Evolutionary conservation across 2,329 filamentous ascomycete species (phyloP).

Genomic region (Sporothrix euskadiensis): DNA sequence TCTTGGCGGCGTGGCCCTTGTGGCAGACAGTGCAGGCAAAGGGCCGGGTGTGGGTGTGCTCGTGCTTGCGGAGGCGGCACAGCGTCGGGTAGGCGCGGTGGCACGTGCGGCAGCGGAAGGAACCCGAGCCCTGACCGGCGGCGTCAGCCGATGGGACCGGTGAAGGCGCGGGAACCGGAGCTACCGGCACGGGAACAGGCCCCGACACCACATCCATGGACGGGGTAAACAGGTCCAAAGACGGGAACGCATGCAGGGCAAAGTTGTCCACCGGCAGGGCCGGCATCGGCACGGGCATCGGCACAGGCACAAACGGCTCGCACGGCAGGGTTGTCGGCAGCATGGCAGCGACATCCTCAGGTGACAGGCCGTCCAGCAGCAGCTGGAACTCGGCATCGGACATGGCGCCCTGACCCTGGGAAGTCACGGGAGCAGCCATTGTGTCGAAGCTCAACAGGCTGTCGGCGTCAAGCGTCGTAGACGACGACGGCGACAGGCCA

Average conservation of each 20-base stretch:
- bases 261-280: background rate
- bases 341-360: background rate
- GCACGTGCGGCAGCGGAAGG: conserved; percentile 10
- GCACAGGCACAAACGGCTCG: conserved; percentile 7
- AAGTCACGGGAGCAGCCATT: background rate
- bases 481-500: conserved; percentile 8
- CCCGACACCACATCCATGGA: background rate
- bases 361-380: background rate
- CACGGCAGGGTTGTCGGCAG: background rate
- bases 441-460: conserved; percentile 20
- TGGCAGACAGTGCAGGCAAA: conserved; percentile 33
- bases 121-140: background rate
- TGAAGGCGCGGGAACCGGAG: background rate
- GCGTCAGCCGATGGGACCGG: background rate
- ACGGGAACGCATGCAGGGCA: conserved; percentile 1
- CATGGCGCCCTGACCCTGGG: background rate
- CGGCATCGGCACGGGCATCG: background rate
- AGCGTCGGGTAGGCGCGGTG: background rate
- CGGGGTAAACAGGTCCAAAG: background rate
- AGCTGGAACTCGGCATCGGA: conserved; percentile 21
- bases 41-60: conserved; percentile 32
- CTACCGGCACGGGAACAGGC: background rate
- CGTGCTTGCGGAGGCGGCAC: conserved; percentile 28
- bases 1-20: conserved; percentile 31
- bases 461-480: conserved; percentile 12